phyloP scores from a whole-genome alignment of 768 basidiomycete species.

The Russula vinacea region DNA sequence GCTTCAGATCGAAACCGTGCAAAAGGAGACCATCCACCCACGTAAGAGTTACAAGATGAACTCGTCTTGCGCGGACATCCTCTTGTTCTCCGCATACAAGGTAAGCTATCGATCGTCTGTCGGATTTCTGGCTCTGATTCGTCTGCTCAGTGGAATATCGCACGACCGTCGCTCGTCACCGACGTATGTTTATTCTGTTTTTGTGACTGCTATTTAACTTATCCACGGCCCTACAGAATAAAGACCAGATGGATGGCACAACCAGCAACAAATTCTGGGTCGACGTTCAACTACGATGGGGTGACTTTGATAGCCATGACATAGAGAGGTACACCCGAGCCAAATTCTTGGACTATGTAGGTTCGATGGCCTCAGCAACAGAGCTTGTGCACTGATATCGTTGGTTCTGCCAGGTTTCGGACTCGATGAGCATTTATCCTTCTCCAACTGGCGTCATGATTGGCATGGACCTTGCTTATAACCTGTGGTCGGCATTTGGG shows the following conservation, averaged over 20 bases:
- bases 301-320: constrained; percentile 98
- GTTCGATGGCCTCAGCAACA: constrained; percentile 32
- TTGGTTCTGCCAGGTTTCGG: constrained; percentile 60
- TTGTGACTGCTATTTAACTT: constrained; percentile 8
- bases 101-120: constrained; percentile 34
- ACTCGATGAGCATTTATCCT: constrained; percentile 98
- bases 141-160: constrained; percentile 82
- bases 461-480: constrained; percentile 97
- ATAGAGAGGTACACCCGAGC: constrained; percentile 98
- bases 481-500: constrained; percentile 97
- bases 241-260: constrained; percentile 96
- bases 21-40: constrained; percentile 99
- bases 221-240: constrained; percentile 50
- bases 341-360: constrained; percentile 96
- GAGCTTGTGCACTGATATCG: not conserved
- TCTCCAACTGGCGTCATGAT: constrained; percentile 99
- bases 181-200: constrained; percentile 55
- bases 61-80: constrained; percentile 97
- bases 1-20: constrained; percentile 96
- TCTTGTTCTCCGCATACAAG: constrained; percentile 94
- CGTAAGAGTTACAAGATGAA: constrained; percentile 99
- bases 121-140: constrained; percentile 9
- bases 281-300: constrained; percentile 93
- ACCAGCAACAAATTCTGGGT: constrained; percentile 99
- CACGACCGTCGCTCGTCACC: constrained; percentile 90